Evolutionary conservation across 2,329 filamentous ascomycete genomes (phyloP), one percentile per base, ranked within the genome.

Genomic region (Cercospora sp.): DNA sequence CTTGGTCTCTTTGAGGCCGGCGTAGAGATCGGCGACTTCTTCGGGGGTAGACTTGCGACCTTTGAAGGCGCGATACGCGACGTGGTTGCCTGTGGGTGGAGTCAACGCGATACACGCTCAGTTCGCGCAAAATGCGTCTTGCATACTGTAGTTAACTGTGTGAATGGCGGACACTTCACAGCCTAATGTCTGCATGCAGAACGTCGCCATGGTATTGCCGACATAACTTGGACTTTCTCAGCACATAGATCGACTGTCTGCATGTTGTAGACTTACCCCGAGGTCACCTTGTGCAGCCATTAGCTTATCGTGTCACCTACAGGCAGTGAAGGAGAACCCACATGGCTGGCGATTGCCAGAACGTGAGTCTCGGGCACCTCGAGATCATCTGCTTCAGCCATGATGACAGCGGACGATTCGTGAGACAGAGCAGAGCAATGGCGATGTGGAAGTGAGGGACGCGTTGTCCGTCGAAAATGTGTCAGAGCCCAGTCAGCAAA

Each of bases 171-270:
- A 91, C 6, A 97, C 94, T 76, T 99, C 94, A 77, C 93, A 97
- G 59, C 95, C 95, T 61, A 99, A 83, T 0, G 91, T 91, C 80
- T 99, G 94, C 86, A 99, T 90, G 73, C 94, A 92, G 77, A 97
- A 96, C 1, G 93, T 93, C 51, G 94, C 94, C 85, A 99, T 97
- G 76, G 94, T 97, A 80, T 99, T 99, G 62, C 95, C 95, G 73
- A 99, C 95, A 86, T 97, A 94, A 78, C 95, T 97, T 79, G 63
- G 61, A 20, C 12, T 7, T 40, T 28, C 66, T 77, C 57, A 76
- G 71, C 53, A 58, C 33, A 61, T 60, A 36, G 26, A 51, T 65
- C 61, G 65, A 40, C 51, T 31, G 36, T 65, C 18, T 36, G 23
- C n/a, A 20, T 53, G 26, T 16, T 65, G 18, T 63, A 28, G 18